Conservation (phyloP, 192 early-diverging fungal species). For the Obelidium mucronatum region DNA sequence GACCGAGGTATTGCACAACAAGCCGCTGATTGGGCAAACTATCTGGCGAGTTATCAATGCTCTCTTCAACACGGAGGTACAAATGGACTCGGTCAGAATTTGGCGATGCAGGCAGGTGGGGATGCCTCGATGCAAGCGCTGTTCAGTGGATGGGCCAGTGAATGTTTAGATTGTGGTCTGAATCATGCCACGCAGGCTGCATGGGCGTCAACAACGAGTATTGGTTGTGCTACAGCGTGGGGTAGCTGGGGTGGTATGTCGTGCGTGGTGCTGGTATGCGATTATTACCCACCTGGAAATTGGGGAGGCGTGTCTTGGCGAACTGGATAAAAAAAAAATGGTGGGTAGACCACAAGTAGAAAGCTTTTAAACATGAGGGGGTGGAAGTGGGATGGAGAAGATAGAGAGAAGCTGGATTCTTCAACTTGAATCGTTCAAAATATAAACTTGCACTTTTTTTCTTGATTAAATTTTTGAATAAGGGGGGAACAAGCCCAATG, state of each 20-base stretch:
- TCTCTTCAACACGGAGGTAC: constrained; percentile 18
- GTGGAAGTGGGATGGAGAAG: too few species aligned
- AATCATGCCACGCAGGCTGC: constrained; percentile 36
- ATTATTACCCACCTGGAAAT: constrained; percentile 35
- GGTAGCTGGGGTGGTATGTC: not conserved
- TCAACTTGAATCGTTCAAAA: too few species aligned
- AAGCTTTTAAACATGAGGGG: too few species aligned
- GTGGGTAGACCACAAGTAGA: not conserved
- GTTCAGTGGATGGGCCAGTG: constrained; percentile 19
- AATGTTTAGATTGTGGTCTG: not conserved
- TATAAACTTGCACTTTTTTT: too few species aligned
- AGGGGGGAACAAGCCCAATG: too few species aligned
- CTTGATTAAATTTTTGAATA: too few species aligned
- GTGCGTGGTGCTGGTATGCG: constrained; percentile 23
- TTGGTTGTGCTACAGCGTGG: constrained; percentile 31
- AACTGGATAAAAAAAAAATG: constrained; percentile 1
- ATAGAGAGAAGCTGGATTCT: too few species aligned
- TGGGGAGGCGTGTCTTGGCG: not conserved
- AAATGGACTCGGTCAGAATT: constrained; percentile 13
- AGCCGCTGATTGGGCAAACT: constrained; percentile 8
- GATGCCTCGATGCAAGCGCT: not conserved
- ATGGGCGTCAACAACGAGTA: constrained; percentile 22
- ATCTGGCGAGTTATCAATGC: not conserved
- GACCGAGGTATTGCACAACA: not conserved
- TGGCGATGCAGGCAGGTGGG: constrained; percentile 5